Conservation (phyloP, 2,329 filamentous ascomycete species). For the Hirsutella minnesotensis region DNA sequence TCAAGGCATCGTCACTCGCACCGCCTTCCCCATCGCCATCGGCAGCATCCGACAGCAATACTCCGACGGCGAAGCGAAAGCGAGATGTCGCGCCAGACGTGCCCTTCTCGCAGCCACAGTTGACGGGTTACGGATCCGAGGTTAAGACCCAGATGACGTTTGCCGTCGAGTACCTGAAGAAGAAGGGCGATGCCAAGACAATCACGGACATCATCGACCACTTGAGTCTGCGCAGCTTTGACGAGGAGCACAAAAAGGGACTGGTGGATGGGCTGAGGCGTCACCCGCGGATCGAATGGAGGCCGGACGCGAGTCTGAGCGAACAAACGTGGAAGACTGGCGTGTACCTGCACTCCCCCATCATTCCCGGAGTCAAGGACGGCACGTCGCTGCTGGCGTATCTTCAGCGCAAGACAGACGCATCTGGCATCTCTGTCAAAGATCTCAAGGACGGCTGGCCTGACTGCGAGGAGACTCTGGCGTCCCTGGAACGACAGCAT, state of each 20-base stretch:
- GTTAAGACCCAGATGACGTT: slow-evolving; percentile 82
- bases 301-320: slow-evolving; percentile 45
- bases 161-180: slow-evolving; percentile 71
- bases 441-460: slow-evolving; percentile 96
- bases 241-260: slow-evolving; percentile 48
- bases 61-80: slow-evolving; percentile 52
- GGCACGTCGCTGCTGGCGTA: slow-evolving; percentile 67
- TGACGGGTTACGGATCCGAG: slow-evolving; percentile 65
- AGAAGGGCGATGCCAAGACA: slow-evolving; percentile 54
- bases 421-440: slow-evolving; percentile 70
- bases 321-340: slow-evolving; percentile 56
- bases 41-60: slow-evolving; percentile 45
- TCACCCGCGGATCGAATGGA: slow-evolving; percentile 47
- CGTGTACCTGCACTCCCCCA: slow-evolving; percentile 72
- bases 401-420: slow-evolving; percentile 71
- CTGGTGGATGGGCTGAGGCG: slow-evolving; percentile 58
- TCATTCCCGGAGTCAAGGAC: slow-evolving; percentile 67
- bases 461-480: slow-evolving; percentile 67
- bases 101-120: slow-evolving; percentile 62
- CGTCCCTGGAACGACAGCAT: slow-evolving; percentile 64
- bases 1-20: slow-evolving; percentile 30
- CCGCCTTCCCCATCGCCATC: slow-evolving; percentile 53
- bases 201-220: slow-evolving; percentile 72
- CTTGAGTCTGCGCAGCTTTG: slow-evolving; percentile 55
- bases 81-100: slow-evolving; percentile 42